These are phyloP conservation scores for Lachancea sp. DNA, from an alignment of 805 yeast genomes.

Conservation along the genomic window DNA sequence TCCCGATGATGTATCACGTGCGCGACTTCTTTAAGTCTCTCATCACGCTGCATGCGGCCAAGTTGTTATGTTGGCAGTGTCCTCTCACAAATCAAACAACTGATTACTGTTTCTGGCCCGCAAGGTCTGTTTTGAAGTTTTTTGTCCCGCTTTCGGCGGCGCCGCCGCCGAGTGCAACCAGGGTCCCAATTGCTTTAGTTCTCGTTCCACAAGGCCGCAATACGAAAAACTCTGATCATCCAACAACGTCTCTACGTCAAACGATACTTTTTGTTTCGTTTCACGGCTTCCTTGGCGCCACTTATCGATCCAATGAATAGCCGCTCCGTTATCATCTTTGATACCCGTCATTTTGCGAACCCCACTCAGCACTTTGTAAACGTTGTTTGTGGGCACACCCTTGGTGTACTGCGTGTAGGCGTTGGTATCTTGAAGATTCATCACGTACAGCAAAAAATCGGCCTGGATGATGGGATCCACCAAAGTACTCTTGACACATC, in stretches of 20 bases:
- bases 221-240: slow-evolving; percentile 9
- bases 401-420: slow-evolving; percentile 7
- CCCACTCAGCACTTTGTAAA: slow-evolving; percentile 47
- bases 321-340: slow-evolving; percentile 53
- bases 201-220: slow-evolving; percentile 5
- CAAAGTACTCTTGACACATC: slow-evolving; percentile 61
- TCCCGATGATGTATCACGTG: too few relatives aligned
- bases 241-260: slow-evolving; percentile 11
- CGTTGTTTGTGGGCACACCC: slow-evolving; percentile 63
- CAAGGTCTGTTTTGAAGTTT: neutral
- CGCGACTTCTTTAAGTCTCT: too few relatives aligned
- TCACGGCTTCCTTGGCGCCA: slow-evolving; percentile 49
- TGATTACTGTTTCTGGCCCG: slow-evolving; percentile 8
- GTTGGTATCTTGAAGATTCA: slow-evolving; percentile 53
- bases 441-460: slow-evolving; percentile 68
- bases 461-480: slow-evolving; percentile 83
- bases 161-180: slow-evolving; percentile 1
- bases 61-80: too few relatives aligned
- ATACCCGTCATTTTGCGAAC: slow-evolving; percentile 36
- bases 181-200: slow-evolving; percentile 7
- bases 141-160: neutral
- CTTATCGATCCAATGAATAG: slow-evolving; percentile 54
- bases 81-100: slow-evolving; percentile 1
- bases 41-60: too few relatives aligned
- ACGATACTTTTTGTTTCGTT: slow-evolving; percentile 5